Percentiles rank a stretch among this genome's conserved stretches.
phyloP scores from a whole-genome alignment of 345 rosid species.

The Microcos paniculata region DNA sequence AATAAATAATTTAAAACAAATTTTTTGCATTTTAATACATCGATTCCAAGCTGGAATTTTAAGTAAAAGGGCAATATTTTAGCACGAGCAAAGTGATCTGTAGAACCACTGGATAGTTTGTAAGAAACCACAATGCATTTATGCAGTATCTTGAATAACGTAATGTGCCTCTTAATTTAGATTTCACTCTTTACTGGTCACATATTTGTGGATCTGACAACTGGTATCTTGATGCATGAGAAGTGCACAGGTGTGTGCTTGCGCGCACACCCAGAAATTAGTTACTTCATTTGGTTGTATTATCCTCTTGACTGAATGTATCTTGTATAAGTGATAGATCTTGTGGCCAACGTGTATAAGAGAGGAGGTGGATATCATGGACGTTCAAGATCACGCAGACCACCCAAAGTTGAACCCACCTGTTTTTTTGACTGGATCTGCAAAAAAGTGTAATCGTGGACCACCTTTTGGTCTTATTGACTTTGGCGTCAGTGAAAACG shows the following conservation, averaged over 20 bases:
- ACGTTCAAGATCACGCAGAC: conserved; percentile 13
- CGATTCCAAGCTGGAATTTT: no score
- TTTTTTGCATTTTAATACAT: no score
- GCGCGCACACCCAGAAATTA: not conserved
- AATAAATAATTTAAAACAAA: no score
- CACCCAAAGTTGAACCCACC: conserved; percentile 32
- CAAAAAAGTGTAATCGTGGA: conserved; percentile 42
- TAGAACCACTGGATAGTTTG: no score
- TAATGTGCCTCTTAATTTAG: no score
- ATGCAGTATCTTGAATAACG: no score
- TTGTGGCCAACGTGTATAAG: not conserved
- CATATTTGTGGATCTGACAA: not conserved
- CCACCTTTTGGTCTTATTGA: conserved; percentile 68
- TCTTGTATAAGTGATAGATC: not conserved
- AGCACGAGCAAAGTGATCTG: no score
- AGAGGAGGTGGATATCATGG: conserved; percentile 24
- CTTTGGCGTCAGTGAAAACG: conserved; percentile 55
- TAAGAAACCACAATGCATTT: no score
- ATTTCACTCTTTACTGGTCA: not conserved
- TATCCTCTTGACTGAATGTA: not conserved
- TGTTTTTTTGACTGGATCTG: conserved; percentile 50
- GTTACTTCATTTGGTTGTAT: not conserved
- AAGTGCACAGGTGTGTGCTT: not conserved
- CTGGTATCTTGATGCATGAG: not conserved
- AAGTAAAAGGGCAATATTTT: no score